Evolutionary conservation across 345 rosid species (phyloP), one percentile per base, ranked within the genome.

Genomic region (Ailanthus altissimus): DNA sequence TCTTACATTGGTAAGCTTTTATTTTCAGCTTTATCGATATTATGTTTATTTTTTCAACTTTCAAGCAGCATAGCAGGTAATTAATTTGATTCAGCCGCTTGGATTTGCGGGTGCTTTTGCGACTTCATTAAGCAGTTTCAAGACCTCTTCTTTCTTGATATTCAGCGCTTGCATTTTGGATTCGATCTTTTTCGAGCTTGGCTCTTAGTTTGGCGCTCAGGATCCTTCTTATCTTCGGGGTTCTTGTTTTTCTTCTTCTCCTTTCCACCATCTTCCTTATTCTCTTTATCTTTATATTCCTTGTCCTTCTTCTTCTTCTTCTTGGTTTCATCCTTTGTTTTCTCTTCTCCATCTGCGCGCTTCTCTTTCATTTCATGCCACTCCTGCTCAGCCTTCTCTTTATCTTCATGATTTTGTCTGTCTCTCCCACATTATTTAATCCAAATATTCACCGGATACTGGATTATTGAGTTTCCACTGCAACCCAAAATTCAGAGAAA

Each of bases 161-260:
- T 56, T 77, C 63, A 94, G 83, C 10, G 75, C 91, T 75, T 89
- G 84, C 56, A 92, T 92, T 82, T 94, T 88, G 77, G 87, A 78
- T 10, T 94, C 93, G 21, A 94, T 62, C 84, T 89, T 90, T n/a
- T 74, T 83, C 78, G 12, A 92, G 90, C 71, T 90, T 90, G 32
- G 83, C 86, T 78, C 75, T 90, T 47, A 93, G 81, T 67, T 92
- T 92, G 38, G 79, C 81, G 12, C n/a, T n/a, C n/a, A n/a, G 95
- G 92, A 73, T 88, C 91, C 21, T 83, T 89, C 70, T 90, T 90
- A 67, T 90, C 94, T 85, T 89, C 94, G 58, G 93, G 90, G 77
- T 89, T 85, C 83, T 83, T 86, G 60, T 86, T 84, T 85, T 85
- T 86, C 82, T 89, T 84, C 81, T 70, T 81, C 78, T 73, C 84